Percentiles rank a stretch among this genome's conserved stretches.
These are phyloP conservation scores for Hyaloscypha variabilis DNA, from an alignment of 495 filamentous ascomycete genomes.

Conservation along the genomic window DNA sequence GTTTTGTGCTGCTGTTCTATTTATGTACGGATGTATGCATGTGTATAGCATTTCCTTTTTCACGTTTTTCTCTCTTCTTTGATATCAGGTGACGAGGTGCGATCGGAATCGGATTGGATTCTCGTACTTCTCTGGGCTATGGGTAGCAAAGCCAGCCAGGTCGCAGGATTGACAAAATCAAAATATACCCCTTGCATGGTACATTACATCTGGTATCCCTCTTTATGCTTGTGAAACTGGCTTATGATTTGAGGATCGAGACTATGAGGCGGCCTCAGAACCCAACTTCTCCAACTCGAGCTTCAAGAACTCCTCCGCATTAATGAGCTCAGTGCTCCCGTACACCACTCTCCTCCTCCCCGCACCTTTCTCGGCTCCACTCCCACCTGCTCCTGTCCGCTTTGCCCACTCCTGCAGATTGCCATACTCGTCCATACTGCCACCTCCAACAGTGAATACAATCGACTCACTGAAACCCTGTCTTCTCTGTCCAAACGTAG, in stretches of 20 bases:
- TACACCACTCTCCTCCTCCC: slow-evolving; percentile 81
- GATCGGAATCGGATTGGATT: background rate
- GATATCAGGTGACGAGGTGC: background rate
- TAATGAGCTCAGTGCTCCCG: slow-evolving; percentile 92
- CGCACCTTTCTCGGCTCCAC: slow-evolving; percentile 45
- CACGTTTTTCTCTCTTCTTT: background rate
- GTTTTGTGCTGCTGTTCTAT: background rate
- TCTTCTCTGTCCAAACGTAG: slow-evolving; percentile 89
- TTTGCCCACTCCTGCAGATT: slow-evolving; percentile 96
- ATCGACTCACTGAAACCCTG: slow-evolving; percentile 96
- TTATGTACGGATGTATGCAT: slow-evolving; percentile 2
- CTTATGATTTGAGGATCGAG: slow-evolving; percentile 7
- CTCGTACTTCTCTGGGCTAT: background rate
- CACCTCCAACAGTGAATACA: slow-evolving; percentile 95
- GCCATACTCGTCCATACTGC: slow-evolving; percentile 98
- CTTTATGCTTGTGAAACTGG: background rate
- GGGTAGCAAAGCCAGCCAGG: background rate
- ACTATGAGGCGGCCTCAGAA: slow-evolving; percentile 23
- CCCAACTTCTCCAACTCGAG: slow-evolving; percentile 83
- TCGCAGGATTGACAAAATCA: background rate
- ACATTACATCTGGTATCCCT: background rate
- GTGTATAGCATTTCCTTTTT: background rate
- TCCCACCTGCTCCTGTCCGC: slow-evolving; percentile 60
- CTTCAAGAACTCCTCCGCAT: slow-evolving; percentile 82
- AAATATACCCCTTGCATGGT: slow-evolving; percentile 1